Evolutionary conservation across 257 asterid genomes (phyloP), one percentile per base, ranked within the genome.

Genomic region (Nicotiana tomentosiformis): DNA sequence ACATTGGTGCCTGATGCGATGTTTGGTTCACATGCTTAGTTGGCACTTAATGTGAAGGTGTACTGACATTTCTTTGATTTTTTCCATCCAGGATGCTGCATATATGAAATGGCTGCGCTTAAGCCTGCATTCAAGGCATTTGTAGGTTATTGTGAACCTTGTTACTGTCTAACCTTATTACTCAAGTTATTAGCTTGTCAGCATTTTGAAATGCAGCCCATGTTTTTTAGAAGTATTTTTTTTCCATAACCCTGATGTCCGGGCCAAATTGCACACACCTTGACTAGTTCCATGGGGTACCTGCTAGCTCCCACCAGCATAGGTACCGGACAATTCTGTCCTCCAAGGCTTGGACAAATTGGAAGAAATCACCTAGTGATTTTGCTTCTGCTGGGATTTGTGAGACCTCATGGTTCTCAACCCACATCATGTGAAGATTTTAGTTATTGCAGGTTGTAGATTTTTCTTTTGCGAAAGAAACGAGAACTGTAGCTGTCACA

Each of bases 91-190:
- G 98, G 98, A 84, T 95, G 98, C 94, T 95, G 98, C 87, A 89
- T 93, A 70, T 93, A 93, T 83, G 98, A 95, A 89, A 93, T 93
- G 98, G 82, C 98, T 67, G 90, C 97, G 60, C 94, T 91, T 82
- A 93, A 92, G 88, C 96, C 98, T 18, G 97, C 98, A 86, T 95
- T 95, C 94, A 95, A 95, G 92, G 98, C 98, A 85, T 95, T 95
- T 82, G 98, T 95, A 91, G 91, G 99, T 91, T 84, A 81, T 88
- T 88, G 30, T 23, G 46, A 69, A 62, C 70, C 43, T 51, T 49
- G 64, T 74, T 15, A 33, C 26, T 51, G 43, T 18, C 43, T 74
- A 15, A 51, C 80, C 79, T 70, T 26, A 15, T 26, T 74, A 51
- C 80, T 49, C 2, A 16, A 74, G 30, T 35, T 16, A 49, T 49